phyloP scores from a whole-genome alignment of 1,284 basidiomycete species.

The Athelia psychrophila region DNA sequence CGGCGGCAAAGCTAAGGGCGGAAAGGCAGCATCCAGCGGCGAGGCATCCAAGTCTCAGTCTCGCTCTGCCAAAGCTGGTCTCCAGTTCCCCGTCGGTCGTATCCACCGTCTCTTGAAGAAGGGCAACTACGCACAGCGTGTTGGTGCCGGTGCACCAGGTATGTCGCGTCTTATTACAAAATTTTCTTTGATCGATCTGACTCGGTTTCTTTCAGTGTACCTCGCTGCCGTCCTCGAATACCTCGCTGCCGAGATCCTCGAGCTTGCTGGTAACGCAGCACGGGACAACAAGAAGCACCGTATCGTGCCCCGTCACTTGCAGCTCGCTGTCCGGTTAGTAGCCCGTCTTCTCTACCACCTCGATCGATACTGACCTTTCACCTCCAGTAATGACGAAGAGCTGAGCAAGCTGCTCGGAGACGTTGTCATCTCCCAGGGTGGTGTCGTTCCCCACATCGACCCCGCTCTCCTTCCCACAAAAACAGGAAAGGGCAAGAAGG shows the following conservation, averaged over 20 bases:
- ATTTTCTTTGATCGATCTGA: slow-evolving; percentile 1
- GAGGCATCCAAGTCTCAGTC: slow-evolving; percentile 56
- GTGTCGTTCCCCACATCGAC: slow-evolving; percentile 77
- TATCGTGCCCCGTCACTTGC: slow-evolving; percentile 85
- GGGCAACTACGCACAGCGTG: slow-evolving; percentile 84
- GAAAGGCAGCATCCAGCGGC: slow-evolving; percentile 49
- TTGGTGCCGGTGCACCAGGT: slow-evolving; percentile 81
- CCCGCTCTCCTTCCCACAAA: slow-evolving; percentile 23
- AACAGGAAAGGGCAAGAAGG: slow-evolving; percentile 2
- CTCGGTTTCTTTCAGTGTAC: slow-evolving; percentile 55
- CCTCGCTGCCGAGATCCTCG: slow-evolving; percentile 85
- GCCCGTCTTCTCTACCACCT: neutral
- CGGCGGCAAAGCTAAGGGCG: slow-evolving; percentile 57
- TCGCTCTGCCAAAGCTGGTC: slow-evolving; percentile 79
- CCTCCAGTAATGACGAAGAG: neutral
- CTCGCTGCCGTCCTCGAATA: slow-evolving; percentile 84
- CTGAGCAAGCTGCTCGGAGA: slow-evolving; percentile 77
- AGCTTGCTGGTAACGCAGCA: slow-evolving; percentile 82
- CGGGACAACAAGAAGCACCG: slow-evolving; percentile 85
- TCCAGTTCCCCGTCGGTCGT: slow-evolving; percentile 91
- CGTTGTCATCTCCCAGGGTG: slow-evolving; percentile 89
- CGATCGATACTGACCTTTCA: neutral
- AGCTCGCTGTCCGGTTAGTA: slow-evolving; percentile 74
- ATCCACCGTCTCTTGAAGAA: slow-evolving; percentile 88
- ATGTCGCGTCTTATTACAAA: slow-evolving; percentile 23